These are phyloP conservation scores for Cladosporium sp. DNA, from an alignment of 2,329 filamentous ascomycete genomes.

Conservation along the genomic window DNA sequence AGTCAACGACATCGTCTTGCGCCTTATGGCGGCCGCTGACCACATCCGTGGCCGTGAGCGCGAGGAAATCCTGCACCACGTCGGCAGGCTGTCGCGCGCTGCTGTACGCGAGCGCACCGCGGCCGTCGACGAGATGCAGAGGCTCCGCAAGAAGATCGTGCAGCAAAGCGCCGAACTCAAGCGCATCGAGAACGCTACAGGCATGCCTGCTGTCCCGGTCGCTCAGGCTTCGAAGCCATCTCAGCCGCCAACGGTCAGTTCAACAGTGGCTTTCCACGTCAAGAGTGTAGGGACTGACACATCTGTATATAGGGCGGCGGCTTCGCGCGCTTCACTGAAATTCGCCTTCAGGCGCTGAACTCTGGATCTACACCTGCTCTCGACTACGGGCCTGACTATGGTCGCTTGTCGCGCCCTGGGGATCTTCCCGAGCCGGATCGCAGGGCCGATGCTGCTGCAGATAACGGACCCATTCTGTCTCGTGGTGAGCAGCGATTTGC, in stretches of 20 bases:
- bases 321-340: not conserved
- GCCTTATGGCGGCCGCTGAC: not conserved
- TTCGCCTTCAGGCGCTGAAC: not conserved
- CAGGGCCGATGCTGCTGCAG: not conserved
- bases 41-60: not conserved
- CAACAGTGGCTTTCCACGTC: not conserved
- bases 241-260: constrained; percentile 1
- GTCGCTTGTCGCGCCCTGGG: not conserved
- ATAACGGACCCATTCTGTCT: not conserved
- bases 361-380: not conserved
- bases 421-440: not conserved
- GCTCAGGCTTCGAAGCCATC: not conserved
- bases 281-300: not conserved
- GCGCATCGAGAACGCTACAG: not conserved
- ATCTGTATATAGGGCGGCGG: not conserved
- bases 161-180: not conserved
- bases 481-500: not conserved
- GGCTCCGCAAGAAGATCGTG: constrained; percentile 1
- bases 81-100: constrained; percentile 3
- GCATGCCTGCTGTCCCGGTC: not conserved
- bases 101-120: constrained; percentile 5
- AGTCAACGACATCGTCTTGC: constrained; percentile 7
- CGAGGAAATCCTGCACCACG: not conserved
- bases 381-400: not conserved
- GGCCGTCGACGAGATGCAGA: constrained; percentile 10